phyloP scores from a whole-genome alignment of 1,284 basidiomycete genomes.

The Volvariella volvacea region DNA sequence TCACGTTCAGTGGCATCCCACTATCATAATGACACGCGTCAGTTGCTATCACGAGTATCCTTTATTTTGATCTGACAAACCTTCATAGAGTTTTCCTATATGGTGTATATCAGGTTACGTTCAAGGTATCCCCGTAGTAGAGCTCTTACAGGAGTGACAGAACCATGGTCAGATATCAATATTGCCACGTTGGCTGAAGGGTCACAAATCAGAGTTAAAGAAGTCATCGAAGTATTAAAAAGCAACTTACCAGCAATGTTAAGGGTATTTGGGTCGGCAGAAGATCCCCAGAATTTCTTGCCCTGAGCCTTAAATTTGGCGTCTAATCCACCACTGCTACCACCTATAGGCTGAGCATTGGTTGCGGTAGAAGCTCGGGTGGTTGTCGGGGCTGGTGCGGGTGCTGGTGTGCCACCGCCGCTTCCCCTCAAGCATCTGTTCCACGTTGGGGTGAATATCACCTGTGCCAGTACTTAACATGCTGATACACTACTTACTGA shows the following conservation, averaged over 20 bases:
- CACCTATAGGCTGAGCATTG: background rate
- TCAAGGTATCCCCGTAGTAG: no score
- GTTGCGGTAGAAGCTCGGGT: no score
- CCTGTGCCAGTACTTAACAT: background rate
- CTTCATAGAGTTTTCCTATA: slow-evolving; percentile 29
- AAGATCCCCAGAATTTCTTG: slow-evolving; percentile 2
- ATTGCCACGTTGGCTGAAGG: no score
- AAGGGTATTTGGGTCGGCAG: no score
- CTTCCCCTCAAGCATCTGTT: background rate
- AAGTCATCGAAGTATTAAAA: background rate
- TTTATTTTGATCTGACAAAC: slow-evolving; percentile 10
- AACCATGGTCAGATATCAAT: no score
- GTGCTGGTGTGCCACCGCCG: background rate
- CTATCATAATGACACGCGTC: slow-evolving; percentile 10
- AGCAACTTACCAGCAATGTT: slow-evolving; percentile 23
- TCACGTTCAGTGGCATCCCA: slow-evolving; percentile 19
- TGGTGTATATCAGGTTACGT: no score
- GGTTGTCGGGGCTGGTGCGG: background rate
- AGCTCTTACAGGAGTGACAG: no score
- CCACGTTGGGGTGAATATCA: background rate
- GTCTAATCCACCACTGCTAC: background rate
- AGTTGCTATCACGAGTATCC: no score
- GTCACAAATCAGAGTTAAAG: background rate
- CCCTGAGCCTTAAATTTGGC: background rate
- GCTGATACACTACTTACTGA: background rate